A percentile compares a stretch with the other conserved stretches of the same genome.
Evolutionary conservation across 441 rosid genomes (phyloP).

Genomic region (Brassica balearica): DNA sequence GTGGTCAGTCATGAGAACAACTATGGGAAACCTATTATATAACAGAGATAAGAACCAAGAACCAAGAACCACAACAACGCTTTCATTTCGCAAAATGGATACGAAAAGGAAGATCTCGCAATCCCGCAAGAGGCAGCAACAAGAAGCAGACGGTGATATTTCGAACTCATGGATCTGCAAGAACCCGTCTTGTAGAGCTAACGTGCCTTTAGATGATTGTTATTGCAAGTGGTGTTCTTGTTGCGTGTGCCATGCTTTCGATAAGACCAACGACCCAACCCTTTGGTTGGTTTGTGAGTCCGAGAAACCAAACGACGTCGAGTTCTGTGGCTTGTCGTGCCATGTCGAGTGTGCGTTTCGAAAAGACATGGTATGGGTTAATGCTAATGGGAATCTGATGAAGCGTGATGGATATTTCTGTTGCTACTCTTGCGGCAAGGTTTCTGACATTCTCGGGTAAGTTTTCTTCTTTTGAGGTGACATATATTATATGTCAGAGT

Average conservation of each 20-base stretch:
- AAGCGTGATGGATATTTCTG: constrained; percentile 98
- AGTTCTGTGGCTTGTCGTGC: constrained; percentile 90
- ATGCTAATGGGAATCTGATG: constrained; percentile 82
- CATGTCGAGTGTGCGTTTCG: constrained; percentile 94
- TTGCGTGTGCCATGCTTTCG: constrained; percentile 88
- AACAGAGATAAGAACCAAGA: constrained; percentile 19
- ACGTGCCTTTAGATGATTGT: constrained; percentile 68
- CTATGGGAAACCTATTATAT: constrained; percentile 5
- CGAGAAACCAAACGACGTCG: constrained; percentile 63
- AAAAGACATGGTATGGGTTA: constrained; percentile 81
- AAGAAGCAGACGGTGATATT: not conserved
- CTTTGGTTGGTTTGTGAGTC: constrained; percentile 96
- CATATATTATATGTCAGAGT: not conserved
- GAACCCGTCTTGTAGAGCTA: constrained; percentile 92
- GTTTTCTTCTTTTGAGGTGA: constrained; percentile 12
- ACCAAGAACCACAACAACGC: constrained; percentile 17
- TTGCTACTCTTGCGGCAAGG: constrained; percentile 97
- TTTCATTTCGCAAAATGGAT: constrained; percentile 34
- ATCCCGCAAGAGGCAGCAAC: constrained; percentile 42
- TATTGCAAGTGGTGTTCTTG: constrained; percentile 99
- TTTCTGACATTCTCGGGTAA: constrained; percentile 77
- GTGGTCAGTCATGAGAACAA: constrained; percentile 5
- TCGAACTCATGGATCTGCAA: constrained; percentile 86
- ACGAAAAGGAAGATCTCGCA: constrained; percentile 72
- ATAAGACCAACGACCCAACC: constrained; percentile 97